Conservation (phyloP, 2,329 filamentous ascomycete genomes). For the Aaosphaeria arxii region DNA sequence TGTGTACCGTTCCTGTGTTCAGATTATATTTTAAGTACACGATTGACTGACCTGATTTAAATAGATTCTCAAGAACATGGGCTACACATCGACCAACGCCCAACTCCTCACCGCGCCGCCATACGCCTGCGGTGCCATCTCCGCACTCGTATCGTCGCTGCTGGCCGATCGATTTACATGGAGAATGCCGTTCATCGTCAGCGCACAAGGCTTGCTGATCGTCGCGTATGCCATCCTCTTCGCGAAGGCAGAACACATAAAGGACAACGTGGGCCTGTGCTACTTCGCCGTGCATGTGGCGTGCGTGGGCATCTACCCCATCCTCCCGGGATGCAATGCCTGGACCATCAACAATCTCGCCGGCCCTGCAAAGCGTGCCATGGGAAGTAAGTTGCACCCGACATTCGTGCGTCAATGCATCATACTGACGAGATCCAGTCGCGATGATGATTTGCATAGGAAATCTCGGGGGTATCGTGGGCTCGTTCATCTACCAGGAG, state of each 20-base stretch:
- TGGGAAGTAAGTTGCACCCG: slow-evolving; percentile 10
- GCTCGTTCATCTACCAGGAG: slow-evolving; percentile 35
- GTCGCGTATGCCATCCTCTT: slow-evolving; percentile 33
- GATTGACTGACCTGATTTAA: neutral
- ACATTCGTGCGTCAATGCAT: neutral
- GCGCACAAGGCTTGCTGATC: slow-evolving; percentile 32
- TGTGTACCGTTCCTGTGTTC: neutral
- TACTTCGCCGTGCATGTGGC: slow-evolving; percentile 47
- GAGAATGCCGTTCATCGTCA: slow-evolving; percentile 24
- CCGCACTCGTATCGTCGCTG: slow-evolving; percentile 18
- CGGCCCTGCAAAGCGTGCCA: slow-evolving; percentile 25
- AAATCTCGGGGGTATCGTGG: slow-evolving; percentile 29
- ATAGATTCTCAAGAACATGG: slow-evolving; percentile 1
- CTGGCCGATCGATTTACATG: slow-evolving; percentile 23
- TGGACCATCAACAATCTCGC: slow-evolving; percentile 32
- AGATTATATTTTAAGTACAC: too few relatives aligned
- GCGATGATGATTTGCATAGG: slow-evolving; percentile 27
- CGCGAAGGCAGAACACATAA: slow-evolving; percentile 39
- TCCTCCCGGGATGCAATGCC: slow-evolving; percentile 26
- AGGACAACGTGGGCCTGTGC: slow-evolving; percentile 40
- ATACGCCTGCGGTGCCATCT: slow-evolving; percentile 15
- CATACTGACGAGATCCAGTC: slow-evolving; percentile 1
- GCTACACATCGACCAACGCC: neutral
- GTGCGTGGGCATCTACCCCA: slow-evolving; percentile 37
- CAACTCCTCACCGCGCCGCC: neutral